These are phyloP conservation scores for Passiflora organensis DNA, from an alignment of 345 rosid genomes.

Conservation along the genomic window DNA sequence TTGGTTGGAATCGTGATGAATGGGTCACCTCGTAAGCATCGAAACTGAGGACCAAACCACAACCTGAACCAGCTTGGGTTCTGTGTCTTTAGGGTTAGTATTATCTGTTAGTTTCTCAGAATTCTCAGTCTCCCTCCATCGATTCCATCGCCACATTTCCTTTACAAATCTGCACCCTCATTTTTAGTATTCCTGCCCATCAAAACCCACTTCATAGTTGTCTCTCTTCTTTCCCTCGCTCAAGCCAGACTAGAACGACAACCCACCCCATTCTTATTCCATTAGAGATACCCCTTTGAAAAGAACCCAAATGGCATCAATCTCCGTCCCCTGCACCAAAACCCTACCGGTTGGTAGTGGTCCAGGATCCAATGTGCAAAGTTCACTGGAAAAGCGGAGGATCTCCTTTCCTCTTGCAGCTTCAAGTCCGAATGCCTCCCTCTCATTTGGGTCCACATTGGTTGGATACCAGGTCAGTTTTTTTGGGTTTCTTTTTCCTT, in stretches of 20 bases:
- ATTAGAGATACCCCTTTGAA: neutral
- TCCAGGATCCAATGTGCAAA: slow-evolving; percentile 38
- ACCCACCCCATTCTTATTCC: neutral
- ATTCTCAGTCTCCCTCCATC: slow-evolving; percentile 17
- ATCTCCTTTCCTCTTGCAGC: slow-evolving; percentile 25
- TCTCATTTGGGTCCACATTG: slow-evolving; percentile 26
- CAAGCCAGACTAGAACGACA: neutral
- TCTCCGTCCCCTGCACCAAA: slow-evolving; percentile 59
- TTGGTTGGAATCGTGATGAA: neutral
- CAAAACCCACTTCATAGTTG: neutral
- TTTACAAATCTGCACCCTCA: slow-evolving; percentile 4
- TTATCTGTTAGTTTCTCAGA: slow-evolving; percentile 8
- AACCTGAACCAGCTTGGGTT: neutral
- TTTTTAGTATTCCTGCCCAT: too few species aligned
- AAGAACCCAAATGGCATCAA: slow-evolving; percentile 60
- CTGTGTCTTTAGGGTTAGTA: neutral
- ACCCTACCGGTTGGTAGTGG: slow-evolving; percentile 36
- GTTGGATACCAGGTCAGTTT: slow-evolving; percentile 44
- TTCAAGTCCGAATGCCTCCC: slow-evolving; percentile 11
- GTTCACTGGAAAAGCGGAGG: slow-evolving; percentile 21
- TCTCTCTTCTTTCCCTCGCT: neutral
- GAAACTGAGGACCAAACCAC: too few species aligned
- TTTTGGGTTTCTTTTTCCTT: neutral
- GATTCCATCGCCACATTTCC: slow-evolving; percentile 32
- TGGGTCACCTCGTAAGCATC: slow-evolving; percentile 9